phyloP scores from a whole-genome alignment of 2,329 filamentous ascomycete species.

The Clonostachys chloroleuca region DNA sequence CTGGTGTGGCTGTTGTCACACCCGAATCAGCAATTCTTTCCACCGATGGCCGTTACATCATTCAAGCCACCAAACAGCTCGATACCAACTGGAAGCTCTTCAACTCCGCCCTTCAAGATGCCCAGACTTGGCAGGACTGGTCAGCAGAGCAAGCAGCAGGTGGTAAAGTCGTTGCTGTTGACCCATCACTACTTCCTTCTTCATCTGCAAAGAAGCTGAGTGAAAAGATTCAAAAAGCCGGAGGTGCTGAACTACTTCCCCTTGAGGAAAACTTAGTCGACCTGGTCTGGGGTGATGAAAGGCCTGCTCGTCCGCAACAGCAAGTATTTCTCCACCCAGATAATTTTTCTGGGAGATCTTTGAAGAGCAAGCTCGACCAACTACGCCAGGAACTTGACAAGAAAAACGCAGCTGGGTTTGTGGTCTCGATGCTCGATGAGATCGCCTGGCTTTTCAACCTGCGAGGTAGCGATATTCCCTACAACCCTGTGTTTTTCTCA shows the following conservation, averaged over 20 bases:
- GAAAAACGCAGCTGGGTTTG: conserved; percentile 81
- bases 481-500: conserved; percentile 98
- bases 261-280: conserved; percentile 86
- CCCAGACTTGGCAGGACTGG: conserved; percentile 98
- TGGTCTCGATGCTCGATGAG: conserved; percentile 94
- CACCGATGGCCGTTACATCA: conserved; percentile 97
- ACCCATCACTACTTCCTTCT: conserved; percentile 79
- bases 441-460: conserved; percentile 99
- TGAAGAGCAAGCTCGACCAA: conserved; percentile 77
- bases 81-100: conserved; percentile 88
- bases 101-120: conserved; percentile 89
- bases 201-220: conserved; percentile 62
- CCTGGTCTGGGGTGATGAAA: conserved; percentile 72
- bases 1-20: conserved; percentile 87
- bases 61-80: conserved; percentile 87
- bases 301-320: conserved; percentile 72
- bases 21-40: conserved; percentile 82
- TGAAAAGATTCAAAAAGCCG: conserved; percentile 83
- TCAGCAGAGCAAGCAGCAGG: conserved; percentile 78
- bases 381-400: conserved; percentile 88
- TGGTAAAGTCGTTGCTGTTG: conserved; percentile 85
- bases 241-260: conserved; percentile 71
- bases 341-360: conserved; percentile 77
- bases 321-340: conserved; percentile 67
- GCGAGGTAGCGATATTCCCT: conserved; percentile 90